Percentiles rank a stretch among this genome's conserved stretches.
Evolutionary conservation across 768 basidiomycete species (phyloP).

Genomic region (Agrocybe praecox): DNA sequence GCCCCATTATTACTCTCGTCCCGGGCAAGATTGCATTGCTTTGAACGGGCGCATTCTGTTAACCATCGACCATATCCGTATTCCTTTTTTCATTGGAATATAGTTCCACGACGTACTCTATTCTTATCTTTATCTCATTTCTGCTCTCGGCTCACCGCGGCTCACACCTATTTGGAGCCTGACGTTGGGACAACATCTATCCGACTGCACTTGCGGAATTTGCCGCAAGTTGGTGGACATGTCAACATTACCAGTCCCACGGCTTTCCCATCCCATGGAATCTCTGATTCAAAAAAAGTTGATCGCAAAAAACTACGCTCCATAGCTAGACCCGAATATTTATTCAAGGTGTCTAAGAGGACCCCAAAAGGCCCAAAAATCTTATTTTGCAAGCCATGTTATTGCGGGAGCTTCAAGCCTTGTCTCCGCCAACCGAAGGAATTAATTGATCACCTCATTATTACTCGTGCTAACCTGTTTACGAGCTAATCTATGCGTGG

Average conservation of each 20-base stretch:
- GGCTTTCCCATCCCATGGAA: background rate
- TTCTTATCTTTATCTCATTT: too few relatives aligned
- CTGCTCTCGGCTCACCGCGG: background rate
- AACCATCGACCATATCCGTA: too few relatives aligned
- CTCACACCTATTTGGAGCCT: background rate
- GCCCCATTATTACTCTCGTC: background rate
- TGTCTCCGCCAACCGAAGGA: background rate
- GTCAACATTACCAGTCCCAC: background rate
- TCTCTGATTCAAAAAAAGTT: background rate
- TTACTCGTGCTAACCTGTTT: too few relatives aligned
- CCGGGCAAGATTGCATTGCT: background rate
- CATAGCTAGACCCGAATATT: background rate
- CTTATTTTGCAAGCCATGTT: background rate
- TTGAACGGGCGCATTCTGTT: too few relatives aligned
- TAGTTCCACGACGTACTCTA: background rate
- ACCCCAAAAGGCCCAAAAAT: background rate
- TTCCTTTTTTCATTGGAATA: background rate
- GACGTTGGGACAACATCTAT: background rate
- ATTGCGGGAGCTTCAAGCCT: background rate
- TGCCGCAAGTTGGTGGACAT: background rate
- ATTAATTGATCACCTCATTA: background rate
- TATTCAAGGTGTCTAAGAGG: background rate
- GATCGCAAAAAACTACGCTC: background rate
- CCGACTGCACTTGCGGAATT: background rate
- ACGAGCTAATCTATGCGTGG: too few relatives aligned